Conservation (phyloP, 2,329 filamentous ascomycete genomes). For the Leptographium radiaticola region DNA sequence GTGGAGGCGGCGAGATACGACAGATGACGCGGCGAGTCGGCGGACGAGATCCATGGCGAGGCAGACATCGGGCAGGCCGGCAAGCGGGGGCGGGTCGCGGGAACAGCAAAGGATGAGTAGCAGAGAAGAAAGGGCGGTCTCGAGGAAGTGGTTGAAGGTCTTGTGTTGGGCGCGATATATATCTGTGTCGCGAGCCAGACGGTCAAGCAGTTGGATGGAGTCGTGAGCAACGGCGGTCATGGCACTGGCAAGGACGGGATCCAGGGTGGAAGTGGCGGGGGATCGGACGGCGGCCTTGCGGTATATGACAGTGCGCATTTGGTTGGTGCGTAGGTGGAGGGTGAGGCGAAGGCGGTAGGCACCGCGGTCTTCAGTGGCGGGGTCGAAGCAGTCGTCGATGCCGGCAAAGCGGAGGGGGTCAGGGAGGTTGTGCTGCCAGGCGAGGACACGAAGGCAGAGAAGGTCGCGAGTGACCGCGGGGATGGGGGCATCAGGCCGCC, state of each 20-base stretch:
- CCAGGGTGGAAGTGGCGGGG: not conserved
- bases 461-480: not conserved
- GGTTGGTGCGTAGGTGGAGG: slow-evolving; percentile 1
- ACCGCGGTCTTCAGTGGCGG: not conserved
- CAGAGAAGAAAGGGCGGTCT: not conserved
- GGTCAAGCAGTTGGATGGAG: not conserved
- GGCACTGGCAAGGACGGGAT: not conserved
- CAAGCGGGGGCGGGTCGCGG: too few relatives aligned
- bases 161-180: slow-evolving; percentile 1
- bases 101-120: not conserved
- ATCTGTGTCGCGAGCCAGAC: not conserved
- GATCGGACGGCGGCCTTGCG: not conserved
- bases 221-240: not conserved
- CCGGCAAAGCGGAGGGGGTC: not conserved
- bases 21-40: not conserved
- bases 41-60: not conserved
- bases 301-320: not conserved
- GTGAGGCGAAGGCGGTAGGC: not conserved
- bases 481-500: not conserved
- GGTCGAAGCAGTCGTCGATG: not conserved
- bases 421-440: not conserved
- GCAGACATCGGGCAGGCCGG: not conserved
- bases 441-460: not conserved
- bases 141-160: slow-evolving; percentile 1
- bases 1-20: not conserved